Evolutionary conservation across 371 early-diverging fungal genomes (phyloP), one percentile per base, ranked within the genome.

Genomic region (Lichtheimia corymbifera): DNA sequence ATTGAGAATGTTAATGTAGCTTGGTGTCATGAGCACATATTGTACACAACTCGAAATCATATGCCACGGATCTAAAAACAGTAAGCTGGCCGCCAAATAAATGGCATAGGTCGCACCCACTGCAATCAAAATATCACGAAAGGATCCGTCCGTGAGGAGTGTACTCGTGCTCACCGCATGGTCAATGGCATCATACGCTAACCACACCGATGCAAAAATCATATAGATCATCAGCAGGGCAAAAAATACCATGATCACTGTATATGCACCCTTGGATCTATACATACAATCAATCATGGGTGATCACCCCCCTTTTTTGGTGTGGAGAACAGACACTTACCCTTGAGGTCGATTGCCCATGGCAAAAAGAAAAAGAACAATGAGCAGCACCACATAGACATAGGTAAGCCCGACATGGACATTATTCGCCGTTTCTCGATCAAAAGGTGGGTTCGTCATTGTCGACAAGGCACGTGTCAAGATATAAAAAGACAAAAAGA

Each of bases 31-130:
- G 62, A 93, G 75, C 62, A 94, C 71, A 71, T 97, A 97, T 73
- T 94, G 95, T 22, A 92, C 4, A 54, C 94, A 87, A 41, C 88
- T 89, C 3, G 93, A 95, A 49, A 98, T 65, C 94, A 96, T 93
- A 71, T 98, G 98, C 94, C 93, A 94, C 14, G 96, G 95, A 71
- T 97, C 96, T 20, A 93, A 68, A 71, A 91, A 90, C 57, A 94
- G 55, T 40, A 94, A 47, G 18, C 88, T 85, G 1, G 89, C 62
- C 17, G 96, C 14, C 17, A 94, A 62, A 76, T 92, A 97, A 13
- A 97, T 58, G 1, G 92, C 95, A 67, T 89, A 92, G 1, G 95
- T 97, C 4, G 93, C 84, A 7, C 81, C 81, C 50, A 93, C 65
- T 0, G 95, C 92, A 27, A 96, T 73, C 25, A 95, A 77, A 50